Conservation (phyloP, 2,329 filamentous ascomycete genomes). For the Ophiocordyceps robertsii region DNA sequence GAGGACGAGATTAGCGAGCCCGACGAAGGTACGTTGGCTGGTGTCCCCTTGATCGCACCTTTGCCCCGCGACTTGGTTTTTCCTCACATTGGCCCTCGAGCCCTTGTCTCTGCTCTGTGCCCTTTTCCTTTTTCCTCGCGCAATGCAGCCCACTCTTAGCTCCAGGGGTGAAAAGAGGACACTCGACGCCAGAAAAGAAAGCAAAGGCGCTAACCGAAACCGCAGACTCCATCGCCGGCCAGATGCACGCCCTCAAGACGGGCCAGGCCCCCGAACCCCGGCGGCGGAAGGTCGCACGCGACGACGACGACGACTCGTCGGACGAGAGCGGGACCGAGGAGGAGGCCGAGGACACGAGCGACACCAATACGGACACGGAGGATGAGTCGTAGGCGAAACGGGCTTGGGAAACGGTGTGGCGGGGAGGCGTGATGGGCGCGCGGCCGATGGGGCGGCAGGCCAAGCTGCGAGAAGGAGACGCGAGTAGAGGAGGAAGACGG, state of each 20-base stretch:
- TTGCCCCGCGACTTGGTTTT: background rate
- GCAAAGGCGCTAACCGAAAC: slow-evolving; percentile 1
- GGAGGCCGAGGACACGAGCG: slow-evolving; percentile 49
- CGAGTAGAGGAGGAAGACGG: background rate
- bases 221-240: slow-evolving; percentile 73
- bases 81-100: too few relatives aligned
- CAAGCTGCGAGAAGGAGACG: background rate
- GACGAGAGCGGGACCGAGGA: slow-evolving; percentile 75
- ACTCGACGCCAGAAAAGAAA: too few relatives aligned
- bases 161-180: too few relatives aligned
- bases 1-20: slow-evolving; percentile 97
- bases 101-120: too few relatives aligned
- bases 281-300: slow-evolving; percentile 28
- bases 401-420: too few relatives aligned
- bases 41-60: background rate
- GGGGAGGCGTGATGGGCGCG: background rate
- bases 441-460: background rate
- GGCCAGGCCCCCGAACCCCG: slow-evolving; percentile 47
- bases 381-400: slow-evolving; percentile 32
- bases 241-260: slow-evolving; percentile 79
- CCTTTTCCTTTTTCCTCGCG: slow-evolving; percentile 1
- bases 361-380: slow-evolving; percentile 56
- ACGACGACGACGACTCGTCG: slow-evolving; percentile 47
- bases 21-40: slow-evolving; percentile 67
- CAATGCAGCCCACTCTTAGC: too few relatives aligned